Evolutionary conservation across 2,329 filamentous ascomycete genomes (phyloP), one percentile per base, ranked within the genome.

Genomic region (Sporothrix luriei): DNA sequence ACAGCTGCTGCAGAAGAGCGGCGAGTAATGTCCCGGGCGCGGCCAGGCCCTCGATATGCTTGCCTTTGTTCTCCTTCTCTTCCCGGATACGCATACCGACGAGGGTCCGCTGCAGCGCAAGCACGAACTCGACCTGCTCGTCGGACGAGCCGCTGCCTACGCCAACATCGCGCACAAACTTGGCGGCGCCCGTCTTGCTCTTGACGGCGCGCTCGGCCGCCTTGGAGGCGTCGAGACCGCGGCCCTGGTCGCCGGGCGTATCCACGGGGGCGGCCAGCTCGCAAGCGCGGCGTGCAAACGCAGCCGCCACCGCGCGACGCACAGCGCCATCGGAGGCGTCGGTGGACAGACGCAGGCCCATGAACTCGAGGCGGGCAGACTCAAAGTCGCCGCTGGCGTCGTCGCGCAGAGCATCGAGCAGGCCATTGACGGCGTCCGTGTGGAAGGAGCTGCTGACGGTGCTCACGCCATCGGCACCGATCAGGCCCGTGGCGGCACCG

Each of bases 301-400:
- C 91, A 2, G 90, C 88, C 2, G 92, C 92, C 29, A 98, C 90
- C 19, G 95, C 93, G 46, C 90, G 90, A 57, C 94, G 91, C 76
- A 98, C 92, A 78, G 95, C 91, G 73, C 90, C 86, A 76, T 97
- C 94, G 0, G 93, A 94, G 2, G 95, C 95, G 76, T 98, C 93
- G 75, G 91, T 92, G 68, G 90, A 91, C 78, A 99, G 92, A 13
- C 94, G 90, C n/a, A 98, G 84, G 61, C 93, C 92, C 83, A 94
- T 97, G 72, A 99, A 91, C 78, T 99, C 95, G 46, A 98, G 87
- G 78, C 94, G 93, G 65, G 88, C 87, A 2, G 84, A 84, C 76
- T 97, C 94, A 73, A 97, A 95, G 77, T 96, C 92, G 11, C 88
- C 87, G 13, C 88, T 87, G 16, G 87, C 86, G 26, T 89, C 90